These are phyloP conservation scores for Lipomyces spencermartinsiae DNA, from an alignment of 805 yeast genomes.

Conservation along the genomic window DNA sequence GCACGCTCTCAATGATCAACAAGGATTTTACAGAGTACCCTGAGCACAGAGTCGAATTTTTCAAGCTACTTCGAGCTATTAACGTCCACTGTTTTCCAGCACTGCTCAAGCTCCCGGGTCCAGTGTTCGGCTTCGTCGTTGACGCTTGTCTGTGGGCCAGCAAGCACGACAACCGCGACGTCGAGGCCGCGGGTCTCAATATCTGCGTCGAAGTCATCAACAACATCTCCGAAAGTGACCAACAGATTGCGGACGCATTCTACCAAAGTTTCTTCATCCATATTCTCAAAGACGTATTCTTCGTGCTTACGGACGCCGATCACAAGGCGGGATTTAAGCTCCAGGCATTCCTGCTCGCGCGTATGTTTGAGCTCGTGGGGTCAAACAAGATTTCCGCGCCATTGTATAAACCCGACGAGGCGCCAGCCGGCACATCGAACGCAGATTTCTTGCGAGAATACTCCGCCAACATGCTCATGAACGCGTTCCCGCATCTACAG, in stretches of 20 bases:
- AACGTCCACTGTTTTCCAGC: constrained; percentile 86
- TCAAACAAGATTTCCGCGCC: constrained; percentile 77
- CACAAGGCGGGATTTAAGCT: constrained; percentile 94
- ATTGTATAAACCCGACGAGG: constrained; percentile 78
- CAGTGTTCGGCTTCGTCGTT: constrained; percentile 86
- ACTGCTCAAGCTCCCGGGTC: constrained; percentile 84
- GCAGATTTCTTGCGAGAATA: constrained; percentile 78
- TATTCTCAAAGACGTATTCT: constrained; percentile 88
- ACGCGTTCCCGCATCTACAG: constrained; percentile 92
- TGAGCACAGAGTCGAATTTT: constrained; percentile 96
- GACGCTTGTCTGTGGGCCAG: constrained; percentile 98
- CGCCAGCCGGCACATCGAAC: constrained; percentile 85
- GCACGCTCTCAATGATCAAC: constrained; percentile 93
- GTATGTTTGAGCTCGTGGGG: constrained; percentile 81
- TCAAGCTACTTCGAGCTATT: constrained; percentile 85
- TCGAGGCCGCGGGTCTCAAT: constrained; percentile 88
- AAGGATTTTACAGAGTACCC: constrained; percentile 96
- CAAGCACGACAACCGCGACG: constrained; percentile 96
- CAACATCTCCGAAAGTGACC: constrained; percentile 80
- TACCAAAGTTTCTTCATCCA: constrained; percentile 88
- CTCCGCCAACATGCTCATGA: constrained; percentile 76
- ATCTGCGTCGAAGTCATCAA: constrained; percentile 81
- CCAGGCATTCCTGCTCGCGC: constrained; percentile 84
- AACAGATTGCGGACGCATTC: constrained; percentile 81
- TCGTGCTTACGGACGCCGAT: constrained; percentile 93